A percentile compares a stretch with the other conserved stretches of the same genome.
Evolutionary conservation across 805 yeast species (phyloP).

Genomic region (Cyberlindnera euphorbiiphila): DNA sequence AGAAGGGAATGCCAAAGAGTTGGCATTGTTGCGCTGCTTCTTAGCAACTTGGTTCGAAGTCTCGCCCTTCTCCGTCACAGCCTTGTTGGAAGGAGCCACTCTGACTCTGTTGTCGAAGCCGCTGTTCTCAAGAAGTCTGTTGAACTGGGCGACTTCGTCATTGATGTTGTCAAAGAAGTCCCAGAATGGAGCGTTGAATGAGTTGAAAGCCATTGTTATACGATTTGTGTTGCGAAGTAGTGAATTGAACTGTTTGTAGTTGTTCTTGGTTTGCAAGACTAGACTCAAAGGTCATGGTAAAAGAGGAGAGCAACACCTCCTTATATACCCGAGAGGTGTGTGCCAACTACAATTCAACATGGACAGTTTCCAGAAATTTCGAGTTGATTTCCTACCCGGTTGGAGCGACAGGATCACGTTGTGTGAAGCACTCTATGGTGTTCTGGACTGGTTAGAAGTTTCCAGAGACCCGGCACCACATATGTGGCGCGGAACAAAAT

Average conservation of each 20-base stretch:
- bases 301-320: too few species aligned
- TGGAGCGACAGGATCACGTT: too few species aligned
- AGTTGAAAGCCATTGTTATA: constrained; percentile 28
- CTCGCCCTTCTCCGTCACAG: constrained; percentile 6
- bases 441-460: too few species aligned
- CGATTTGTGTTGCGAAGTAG: background rate
- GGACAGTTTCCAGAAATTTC: too few species aligned
- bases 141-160: constrained; percentile 39
- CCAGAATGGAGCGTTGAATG: constrained; percentile 38
- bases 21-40: constrained; percentile 2
- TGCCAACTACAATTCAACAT: too few species aligned
- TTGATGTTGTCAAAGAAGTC: constrained; percentile 40
- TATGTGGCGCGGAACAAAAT: too few species aligned
- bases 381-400: too few species aligned
- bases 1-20: constrained; percentile 20
- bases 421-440: too few species aligned
- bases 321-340: too few species aligned
- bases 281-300: too few species aligned
- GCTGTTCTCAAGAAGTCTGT: constrained; percentile 30
- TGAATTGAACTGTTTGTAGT: background rate
- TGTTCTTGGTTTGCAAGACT: background rate
- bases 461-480: too few species aligned
- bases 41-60: constrained; percentile 5
- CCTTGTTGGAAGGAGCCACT: constrained; percentile 18
- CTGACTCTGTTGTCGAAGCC: constrained; percentile 26